These are phyloP conservation scores for Trichoderma simmonsii DNA, from an alignment of 2,329 filamentous ascomycete species.

Conservation along the genomic window DNA sequence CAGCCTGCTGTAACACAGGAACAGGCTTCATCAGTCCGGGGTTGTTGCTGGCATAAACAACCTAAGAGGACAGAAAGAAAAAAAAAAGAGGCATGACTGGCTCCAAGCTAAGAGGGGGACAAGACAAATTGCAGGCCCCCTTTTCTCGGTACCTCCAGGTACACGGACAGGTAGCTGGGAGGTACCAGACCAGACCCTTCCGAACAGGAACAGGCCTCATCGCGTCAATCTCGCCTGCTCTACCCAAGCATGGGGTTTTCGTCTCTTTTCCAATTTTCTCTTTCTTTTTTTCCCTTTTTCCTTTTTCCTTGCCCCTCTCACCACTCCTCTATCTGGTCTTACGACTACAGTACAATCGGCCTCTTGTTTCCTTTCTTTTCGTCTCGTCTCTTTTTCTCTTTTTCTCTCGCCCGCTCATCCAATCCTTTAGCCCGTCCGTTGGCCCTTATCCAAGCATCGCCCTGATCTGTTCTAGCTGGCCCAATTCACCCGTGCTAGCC, in stretches of 20 bases:
- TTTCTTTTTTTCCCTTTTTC: background rate
- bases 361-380: background rate
- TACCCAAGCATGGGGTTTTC: background rate
- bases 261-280: background rate
- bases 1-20: conserved; percentile 5
- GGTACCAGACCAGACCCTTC: background rate
- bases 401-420: conserved; percentile 2
- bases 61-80: background rate
- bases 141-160: conserved; percentile 9
- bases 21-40: conserved; percentile 1
- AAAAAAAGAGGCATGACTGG: background rate
- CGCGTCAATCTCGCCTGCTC: conserved; percentile 14
- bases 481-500: background rate
- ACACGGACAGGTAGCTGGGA: background rate
- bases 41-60: background rate
- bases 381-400: background rate
- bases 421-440: conserved; percentile 8
- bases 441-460: background rate
- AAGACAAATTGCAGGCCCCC: conserved; percentile 15
- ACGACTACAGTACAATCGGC: background rate
- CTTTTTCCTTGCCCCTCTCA: background rate
- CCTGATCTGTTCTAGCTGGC: background rate
- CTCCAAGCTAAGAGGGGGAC: background rate
- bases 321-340: background rate
- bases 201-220: background rate